These are phyloP conservation scores for Diplodia corticola DNA, from an alignment of 2,329 filamentous ascomycete genomes.

Conservation along the genomic window DNA sequence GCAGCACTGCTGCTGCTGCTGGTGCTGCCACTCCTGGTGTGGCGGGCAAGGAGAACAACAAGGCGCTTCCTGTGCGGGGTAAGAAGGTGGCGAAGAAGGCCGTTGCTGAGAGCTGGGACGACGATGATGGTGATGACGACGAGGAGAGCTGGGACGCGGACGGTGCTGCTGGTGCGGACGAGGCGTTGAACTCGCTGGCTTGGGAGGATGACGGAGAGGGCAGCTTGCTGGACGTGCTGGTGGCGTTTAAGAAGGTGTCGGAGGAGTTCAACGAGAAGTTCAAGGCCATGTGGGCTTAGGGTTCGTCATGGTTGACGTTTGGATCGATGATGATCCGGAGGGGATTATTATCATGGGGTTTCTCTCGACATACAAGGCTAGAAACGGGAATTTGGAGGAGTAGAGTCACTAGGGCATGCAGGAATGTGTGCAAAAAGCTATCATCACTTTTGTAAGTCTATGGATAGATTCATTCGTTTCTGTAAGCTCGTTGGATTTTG, in stretches of 20 bases:
- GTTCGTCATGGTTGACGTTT: neutral
- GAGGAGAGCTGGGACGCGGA: slow-evolving; percentile 43
- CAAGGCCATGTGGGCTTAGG: slow-evolving; percentile 59
- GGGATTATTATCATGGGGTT: too few species aligned
- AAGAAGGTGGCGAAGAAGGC: slow-evolving; percentile 39
- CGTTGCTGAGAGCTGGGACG: slow-evolving; percentile 38
- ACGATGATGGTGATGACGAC: slow-evolving; percentile 34
- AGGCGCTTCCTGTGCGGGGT: slow-evolving; percentile 29
- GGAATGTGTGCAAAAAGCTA: too few species aligned
- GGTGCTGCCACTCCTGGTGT: slow-evolving; percentile 46
- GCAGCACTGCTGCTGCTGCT: slow-evolving; percentile 37
- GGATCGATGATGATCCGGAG: neutral
- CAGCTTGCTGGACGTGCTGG: slow-evolving; percentile 57
- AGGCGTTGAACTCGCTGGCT: slow-evolving; percentile 29
- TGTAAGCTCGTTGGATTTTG: too few species aligned
- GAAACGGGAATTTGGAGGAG: too few species aligned
- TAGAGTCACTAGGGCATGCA: too few species aligned
- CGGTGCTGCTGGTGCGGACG: slow-evolving; percentile 22
- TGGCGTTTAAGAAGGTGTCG: slow-evolving; percentile 59
- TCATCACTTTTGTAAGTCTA: too few species aligned
- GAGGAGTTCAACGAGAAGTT: slow-evolving; percentile 66
- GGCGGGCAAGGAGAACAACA: slow-evolving; percentile 30
- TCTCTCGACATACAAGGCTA: too few species aligned
- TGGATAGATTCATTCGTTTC: too few species aligned
- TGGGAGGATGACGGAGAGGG: slow-evolving; percentile 48